These are phyloP conservation scores for Eucalyptus grandis DNA, from an alignment of 345 rosid species.

Conservation along the genomic window DNA sequence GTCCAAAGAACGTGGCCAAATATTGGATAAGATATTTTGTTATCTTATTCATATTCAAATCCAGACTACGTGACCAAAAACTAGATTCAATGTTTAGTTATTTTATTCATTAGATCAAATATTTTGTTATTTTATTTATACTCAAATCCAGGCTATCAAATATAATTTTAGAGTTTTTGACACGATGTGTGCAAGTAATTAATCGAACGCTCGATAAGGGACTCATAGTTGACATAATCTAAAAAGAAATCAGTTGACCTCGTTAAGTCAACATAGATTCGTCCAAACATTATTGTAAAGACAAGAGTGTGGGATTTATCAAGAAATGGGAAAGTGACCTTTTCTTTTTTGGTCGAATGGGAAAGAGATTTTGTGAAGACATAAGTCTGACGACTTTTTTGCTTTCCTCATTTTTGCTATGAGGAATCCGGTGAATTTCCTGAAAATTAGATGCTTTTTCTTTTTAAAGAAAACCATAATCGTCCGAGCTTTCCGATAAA, in stretches of 20 bases:
- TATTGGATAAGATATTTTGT: too few species aligned
- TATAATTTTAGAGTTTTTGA: not conserved
- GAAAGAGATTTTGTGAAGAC: not conserved
- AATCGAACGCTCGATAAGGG: not conserved
- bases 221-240: not conserved
- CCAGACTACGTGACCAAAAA: too few species aligned
- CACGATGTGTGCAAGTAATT: not conserved
- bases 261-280: not conserved
- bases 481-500: not conserved
- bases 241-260: not conserved
- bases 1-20: too few species aligned
- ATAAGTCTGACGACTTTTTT: not conserved
- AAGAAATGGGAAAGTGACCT: not conserved
- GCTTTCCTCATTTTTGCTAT: not conserved
- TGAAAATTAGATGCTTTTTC: not conserved
- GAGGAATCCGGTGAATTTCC: not conserved
- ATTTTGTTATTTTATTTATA: too few species aligned
- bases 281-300: not conserved
- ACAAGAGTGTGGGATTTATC: not conserved
- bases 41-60: too few species aligned
- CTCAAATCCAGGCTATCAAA: too few species aligned
- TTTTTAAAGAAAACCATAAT: not conserved
- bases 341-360: not conserved
- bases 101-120: too few species aligned
- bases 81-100: too few species aligned